Percentiles rank a stretch among this genome's conserved stretches.
These are phyloP conservation scores for Teratosphaeria epicoccoides DNA, from an alignment of 2,329 filamentous ascomycete genomes.

Conservation along the genomic window DNA sequence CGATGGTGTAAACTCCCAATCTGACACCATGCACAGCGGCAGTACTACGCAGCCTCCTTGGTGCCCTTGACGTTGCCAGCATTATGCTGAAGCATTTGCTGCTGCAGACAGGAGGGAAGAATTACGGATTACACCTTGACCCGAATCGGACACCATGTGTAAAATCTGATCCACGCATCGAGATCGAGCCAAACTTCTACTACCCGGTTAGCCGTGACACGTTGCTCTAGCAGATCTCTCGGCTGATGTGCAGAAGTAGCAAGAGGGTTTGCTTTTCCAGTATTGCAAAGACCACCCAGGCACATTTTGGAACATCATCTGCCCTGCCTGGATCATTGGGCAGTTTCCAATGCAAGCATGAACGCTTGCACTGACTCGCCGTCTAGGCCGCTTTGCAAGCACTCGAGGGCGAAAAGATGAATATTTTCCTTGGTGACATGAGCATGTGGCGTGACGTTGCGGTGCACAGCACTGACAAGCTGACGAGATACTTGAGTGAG, in stretches of 20 bases:
- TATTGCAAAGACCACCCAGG: slow-evolving; percentile 29
- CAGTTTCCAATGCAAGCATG: slow-evolving; percentile 31
- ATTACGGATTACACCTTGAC: slow-evolving; percentile 39
- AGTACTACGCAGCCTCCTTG: slow-evolving; percentile 40
- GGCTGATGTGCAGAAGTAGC: slow-evolving; percentile 9
- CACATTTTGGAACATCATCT: slow-evolving; percentile 36
- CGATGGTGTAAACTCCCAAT: background rate
- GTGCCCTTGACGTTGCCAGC: slow-evolving; percentile 31
- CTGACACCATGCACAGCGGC: slow-evolving; percentile 24
- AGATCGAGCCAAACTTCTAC: slow-evolving; percentile 44
- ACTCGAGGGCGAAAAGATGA: slow-evolving; percentile 31
- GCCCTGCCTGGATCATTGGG: slow-evolving; percentile 35
- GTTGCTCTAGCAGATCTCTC: background rate
- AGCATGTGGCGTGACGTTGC: slow-evolving; percentile 35
- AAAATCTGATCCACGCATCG: slow-evolving; percentile 36
- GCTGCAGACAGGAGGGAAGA: slow-evolving; percentile 44
- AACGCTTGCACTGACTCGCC: slow-evolving; percentile 40
- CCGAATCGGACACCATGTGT: slow-evolving; percentile 34
- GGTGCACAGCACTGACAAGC: slow-evolving; percentile 34
- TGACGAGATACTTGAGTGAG: slow-evolving; percentile 41
- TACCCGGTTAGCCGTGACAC: slow-evolving; percentile 26
- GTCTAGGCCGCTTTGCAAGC: slow-evolving; percentile 41
- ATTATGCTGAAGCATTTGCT: slow-evolving; percentile 39
- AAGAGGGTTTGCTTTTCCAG: slow-evolving; percentile 40
- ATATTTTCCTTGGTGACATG: slow-evolving; percentile 37